phyloP scores from a whole-genome alignment of 305 asterid genomes.

The Fraxinus latifolia region DNA sequence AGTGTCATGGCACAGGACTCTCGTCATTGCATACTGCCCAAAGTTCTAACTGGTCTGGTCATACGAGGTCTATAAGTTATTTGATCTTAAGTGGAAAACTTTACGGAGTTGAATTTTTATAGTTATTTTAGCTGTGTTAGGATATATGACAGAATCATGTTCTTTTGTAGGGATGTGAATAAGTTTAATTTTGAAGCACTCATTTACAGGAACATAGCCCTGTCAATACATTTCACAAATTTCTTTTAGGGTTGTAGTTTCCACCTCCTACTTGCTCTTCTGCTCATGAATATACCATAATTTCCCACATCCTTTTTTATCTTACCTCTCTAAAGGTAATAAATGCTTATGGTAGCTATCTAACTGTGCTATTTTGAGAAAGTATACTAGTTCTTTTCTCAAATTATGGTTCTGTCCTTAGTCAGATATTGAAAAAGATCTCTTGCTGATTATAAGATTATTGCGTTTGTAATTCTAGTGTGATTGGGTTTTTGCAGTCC shows the following conservation, averaged over 20 bases:
- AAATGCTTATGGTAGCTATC: conserved; percentile 1
- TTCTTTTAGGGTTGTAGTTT: neutral
- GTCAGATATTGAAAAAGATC: neutral
- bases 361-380: conserved; percentile 7
- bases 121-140: neutral
- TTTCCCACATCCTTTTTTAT: conserved; percentile 24
- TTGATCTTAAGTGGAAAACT: neutral
- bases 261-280: neutral
- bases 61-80: neutral
- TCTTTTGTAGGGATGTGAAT: neutral
- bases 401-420: neutral
- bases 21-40: neutral
- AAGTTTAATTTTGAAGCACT: conserved; percentile 4
- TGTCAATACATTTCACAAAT: neutral
- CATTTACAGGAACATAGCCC: neutral
- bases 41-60: conserved; percentile 32
- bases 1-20: neutral
- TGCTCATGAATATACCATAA: neutral
- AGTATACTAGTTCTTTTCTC: neutral
- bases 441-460: neutral
- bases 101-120: neutral
- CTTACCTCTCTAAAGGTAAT: conserved; percentile 11
- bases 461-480: neutral
- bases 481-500: neutral
- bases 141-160: neutral